Base-by-base conservation (phyloP, 805 yeast genomes). In the Ogataea sp. region DNA sequence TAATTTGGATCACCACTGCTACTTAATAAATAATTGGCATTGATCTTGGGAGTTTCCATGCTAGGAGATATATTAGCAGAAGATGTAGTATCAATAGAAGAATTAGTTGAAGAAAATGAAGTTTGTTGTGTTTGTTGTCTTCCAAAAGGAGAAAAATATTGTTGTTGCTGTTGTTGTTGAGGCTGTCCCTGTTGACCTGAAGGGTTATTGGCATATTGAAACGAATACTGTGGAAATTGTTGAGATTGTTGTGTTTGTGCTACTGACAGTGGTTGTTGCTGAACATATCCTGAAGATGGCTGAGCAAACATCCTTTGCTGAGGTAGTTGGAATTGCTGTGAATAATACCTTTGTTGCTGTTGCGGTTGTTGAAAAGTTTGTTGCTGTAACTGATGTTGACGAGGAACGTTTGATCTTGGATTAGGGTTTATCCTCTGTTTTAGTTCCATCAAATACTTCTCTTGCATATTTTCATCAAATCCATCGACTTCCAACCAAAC, bases 401-500 rank as follows among this genome's bases (percentile, higher is more conserved):
- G 21, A n/a, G n/a, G n/a, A n/a, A n/a, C n/a, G n/a, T n/a, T n/a
- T n/a, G n/a, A n/a, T n/a, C n/a, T n/a, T n/a, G n/a, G n/a, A n/a
- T n/a, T n/a, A n/a, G n/a, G n/a, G n/a, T n/a, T n/a, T n/a, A n/a
- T n/a, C n/a, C 39, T 49, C 15, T 39, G 38, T 15, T 44, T 46
- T 24, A 41, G 42, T 20, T 43, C 46, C 16, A 47, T 42, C 15
- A 40, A 40, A 32, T 54, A 44, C 41, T 50, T 51, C 34, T 36
- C 42, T 17, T 43, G 42, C 6, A 43, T 39, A 11, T 38, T 40
- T 2, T 44, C 21, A 32, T 49, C 49, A 30, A 51, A 33, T 13
- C 55, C 52, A 40, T 52, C 51, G n/a, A 49, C 24, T 21, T 53
- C 53, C n/a, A 44, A 20, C 37, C 29, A 36, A n/a, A 34, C 6